Conservation (phyloP, 352 stramenopile genomes). For the Thraustochytrium striatum region DNA sequence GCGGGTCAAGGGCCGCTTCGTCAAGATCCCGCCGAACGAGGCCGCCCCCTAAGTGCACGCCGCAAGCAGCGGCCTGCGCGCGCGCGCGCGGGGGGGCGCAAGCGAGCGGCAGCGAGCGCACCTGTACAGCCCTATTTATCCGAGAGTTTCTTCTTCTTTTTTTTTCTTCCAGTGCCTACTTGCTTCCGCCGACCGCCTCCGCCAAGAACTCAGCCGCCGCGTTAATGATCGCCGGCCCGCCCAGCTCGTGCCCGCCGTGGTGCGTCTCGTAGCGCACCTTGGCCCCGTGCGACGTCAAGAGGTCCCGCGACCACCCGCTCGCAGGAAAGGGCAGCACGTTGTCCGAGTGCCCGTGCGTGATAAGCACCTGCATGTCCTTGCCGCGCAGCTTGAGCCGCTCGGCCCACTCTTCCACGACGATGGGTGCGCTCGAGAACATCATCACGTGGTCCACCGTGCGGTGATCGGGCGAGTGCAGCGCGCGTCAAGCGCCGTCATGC, state of each 20-base stretch:
- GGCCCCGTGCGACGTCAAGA: not conserved
- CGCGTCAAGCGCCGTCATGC: constrained; percentile 16
- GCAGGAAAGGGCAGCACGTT: constrained; percentile 20
- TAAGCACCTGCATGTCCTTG: constrained; percentile 30
- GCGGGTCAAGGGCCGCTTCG: constrained; percentile 49
- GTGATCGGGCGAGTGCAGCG: not conserved
- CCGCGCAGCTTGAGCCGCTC: constrained; percentile 12
- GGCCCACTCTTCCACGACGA: constrained; percentile 41
- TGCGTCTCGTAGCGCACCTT: constrained; percentile 42
- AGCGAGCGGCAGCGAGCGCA: too few species aligned
- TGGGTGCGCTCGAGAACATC: constrained; percentile 42
- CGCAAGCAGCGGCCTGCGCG: too few species aligned
- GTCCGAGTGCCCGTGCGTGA: constrained; percentile 23
- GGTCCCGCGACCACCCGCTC: not conserved
- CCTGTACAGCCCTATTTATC: too few species aligned
- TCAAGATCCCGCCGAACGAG: too few species aligned
- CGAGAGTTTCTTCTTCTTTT: too few species aligned
- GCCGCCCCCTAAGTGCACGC: too few species aligned
- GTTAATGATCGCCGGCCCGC: constrained; percentile 7
- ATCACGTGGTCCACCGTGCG: constrained; percentile 14
- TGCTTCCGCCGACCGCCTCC: not conserved
- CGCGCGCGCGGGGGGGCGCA: too few species aligned
- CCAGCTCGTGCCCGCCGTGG: constrained; percentile 21
- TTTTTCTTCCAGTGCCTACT: not conserved
- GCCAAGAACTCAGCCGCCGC: constrained; percentile 29